Percentiles rank a stretch among this genome's conserved stretches.
These are phyloP conservation scores for Boletus semigastroideus DNA, from an alignment of 1,284 basidiomycete genomes.

Conservation along the genomic window DNA sequence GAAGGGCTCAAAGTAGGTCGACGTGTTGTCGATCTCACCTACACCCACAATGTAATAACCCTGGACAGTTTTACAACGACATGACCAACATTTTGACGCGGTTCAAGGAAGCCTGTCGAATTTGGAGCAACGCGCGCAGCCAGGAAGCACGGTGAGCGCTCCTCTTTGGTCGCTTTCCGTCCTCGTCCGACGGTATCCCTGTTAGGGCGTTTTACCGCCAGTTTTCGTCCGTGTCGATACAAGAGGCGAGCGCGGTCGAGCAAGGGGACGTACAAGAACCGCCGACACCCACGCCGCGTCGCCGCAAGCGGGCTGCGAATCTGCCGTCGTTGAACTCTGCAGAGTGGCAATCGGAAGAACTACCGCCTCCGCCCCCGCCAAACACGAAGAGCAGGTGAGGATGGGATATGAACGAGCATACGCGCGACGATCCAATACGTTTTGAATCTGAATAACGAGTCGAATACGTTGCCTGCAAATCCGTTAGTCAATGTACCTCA, in stretches of 20 bases:
- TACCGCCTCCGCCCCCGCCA: slow-evolving; percentile 26
- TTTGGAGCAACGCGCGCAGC: slow-evolving; percentile 70
- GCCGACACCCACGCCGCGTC: slow-evolving; percentile 8
- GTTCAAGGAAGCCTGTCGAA: slow-evolving; percentile 75
- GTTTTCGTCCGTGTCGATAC: slow-evolving; percentile 41
- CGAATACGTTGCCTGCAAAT: neutral
- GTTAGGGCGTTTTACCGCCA: slow-evolving; percentile 40
- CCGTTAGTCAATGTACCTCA: too few species aligned
- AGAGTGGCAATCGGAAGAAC: slow-evolving; percentile 45
- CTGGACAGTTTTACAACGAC: slow-evolving; percentile 79
- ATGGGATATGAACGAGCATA: too few species aligned
- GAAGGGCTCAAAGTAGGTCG: slow-evolving; percentile 78
- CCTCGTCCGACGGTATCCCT: neutral
- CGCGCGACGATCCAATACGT: too few species aligned
- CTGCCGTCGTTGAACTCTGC: slow-evolving; percentile 49
- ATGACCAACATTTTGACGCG: slow-evolving; percentile 68
- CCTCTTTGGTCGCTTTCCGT: neutral
- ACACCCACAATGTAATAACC: neutral
- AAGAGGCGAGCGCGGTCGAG: slow-evolving; percentile 17
- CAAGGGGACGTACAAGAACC: slow-evolving; percentile 6
- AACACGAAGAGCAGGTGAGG: slow-evolving; percentile 7
- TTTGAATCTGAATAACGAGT: neutral
- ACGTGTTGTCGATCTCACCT: neutral
- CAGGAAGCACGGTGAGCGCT: slow-evolving; percentile 49
- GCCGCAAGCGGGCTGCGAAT: slow-evolving; percentile 27